Percentiles rank a stretch among this genome's conserved stretches.
Evolutionary conservation across 2,329 filamentous ascomycete species (phyloP).

Genomic region (Penicillium glabrum): DNA sequence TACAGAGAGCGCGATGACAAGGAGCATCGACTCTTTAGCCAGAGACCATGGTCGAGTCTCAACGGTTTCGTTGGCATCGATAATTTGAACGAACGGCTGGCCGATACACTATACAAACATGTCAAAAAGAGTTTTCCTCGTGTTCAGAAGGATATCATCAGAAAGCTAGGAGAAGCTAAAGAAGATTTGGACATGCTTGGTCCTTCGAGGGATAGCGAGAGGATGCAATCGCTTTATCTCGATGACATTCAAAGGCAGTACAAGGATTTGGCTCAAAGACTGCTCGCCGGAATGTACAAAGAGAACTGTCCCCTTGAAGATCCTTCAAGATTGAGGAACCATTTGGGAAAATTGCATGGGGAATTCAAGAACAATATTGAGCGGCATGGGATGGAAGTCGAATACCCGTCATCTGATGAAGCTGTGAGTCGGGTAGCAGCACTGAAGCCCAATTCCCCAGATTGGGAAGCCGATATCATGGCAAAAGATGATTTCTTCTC

Average conservation of each 20-base stretch:
- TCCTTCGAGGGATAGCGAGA: background rate
- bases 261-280: background rate
- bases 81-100: background rate
- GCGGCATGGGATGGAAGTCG: background rate
- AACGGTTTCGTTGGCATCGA: background rate
- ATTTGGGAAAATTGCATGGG: background rate
- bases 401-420: background rate
- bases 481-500: background rate
- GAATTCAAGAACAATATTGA: background rate
- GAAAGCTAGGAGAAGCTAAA: background rate
- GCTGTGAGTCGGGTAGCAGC: too few relatives aligned
- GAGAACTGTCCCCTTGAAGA: background rate
- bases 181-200: background rate
- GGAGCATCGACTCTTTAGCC: background rate
- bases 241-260: background rate
- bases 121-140: background rate
- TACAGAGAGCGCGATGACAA: background rate
- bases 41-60: background rate
- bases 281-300: background rate
- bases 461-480: background rate
- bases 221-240: background rate
- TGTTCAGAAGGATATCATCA: background rate
- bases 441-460: too few relatives aligned
- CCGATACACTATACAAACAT: background rate
- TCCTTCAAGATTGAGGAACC: background rate